Base-by-base conservation (phyloP, 2,329 filamentous ascomycete genomes). In the Sporothrix humicola region DNA sequence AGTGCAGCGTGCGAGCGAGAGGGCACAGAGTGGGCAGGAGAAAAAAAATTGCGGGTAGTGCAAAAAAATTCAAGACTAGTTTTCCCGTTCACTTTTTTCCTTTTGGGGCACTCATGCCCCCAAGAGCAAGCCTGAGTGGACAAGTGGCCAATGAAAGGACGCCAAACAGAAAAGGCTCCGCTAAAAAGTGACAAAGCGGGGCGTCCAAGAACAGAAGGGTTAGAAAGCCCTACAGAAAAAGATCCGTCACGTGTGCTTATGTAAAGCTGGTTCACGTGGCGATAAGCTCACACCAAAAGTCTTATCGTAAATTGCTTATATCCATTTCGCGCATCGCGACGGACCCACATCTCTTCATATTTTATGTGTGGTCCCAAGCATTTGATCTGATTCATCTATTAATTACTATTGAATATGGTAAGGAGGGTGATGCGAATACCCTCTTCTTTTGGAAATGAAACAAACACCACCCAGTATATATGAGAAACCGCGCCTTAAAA, bases 201-300 rank as follows among this genome's bases (percentile, higher is more conserved):
- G n/a, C 31, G 17, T 10, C 10, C 23, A 6, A 13, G 23, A 63
- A 17, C 79, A 78, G 79, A 76, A 83, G 82, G 83, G 83, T 81
- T 82, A 80, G 78, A 81, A 82, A 84, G 82, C 82, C 83, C 83
- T 84, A 83, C 79, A 8, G 13, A 15, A 26, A n/a, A 69, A 20
- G 56, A 6, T 23, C 8, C 12, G 17, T 59, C 72, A 73, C 72
- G 65, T 73, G 71, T 12, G 17, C 58, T 68, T 73, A 69, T 44
- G 20, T 52, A 54, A 54, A 31, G 2, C 1, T 0, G 2, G 1
- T 50, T 15, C 65, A 68, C 65, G 65, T 68, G 65, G 1, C 1
- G 65, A 68, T 68, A 68, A 52, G 15, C 1, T 0, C 3, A 23
- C 17, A 3, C 5, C 7, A 15, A 3, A 8, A 20, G 13, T 48